Evolutionary conservation across 257 asterid genomes (phyloP).

Genomic region (Misopates orontium): DNA sequence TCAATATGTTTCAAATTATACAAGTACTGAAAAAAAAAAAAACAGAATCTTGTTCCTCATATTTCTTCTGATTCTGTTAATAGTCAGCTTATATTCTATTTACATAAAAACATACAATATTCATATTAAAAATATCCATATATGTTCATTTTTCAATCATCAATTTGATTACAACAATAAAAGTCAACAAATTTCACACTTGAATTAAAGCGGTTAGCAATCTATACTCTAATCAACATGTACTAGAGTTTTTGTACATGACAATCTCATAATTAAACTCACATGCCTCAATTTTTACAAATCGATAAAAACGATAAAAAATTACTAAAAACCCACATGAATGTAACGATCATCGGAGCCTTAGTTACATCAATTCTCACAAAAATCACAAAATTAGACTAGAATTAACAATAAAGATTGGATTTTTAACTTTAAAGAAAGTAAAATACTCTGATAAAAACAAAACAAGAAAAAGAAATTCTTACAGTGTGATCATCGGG

Average conservation of each 20-base stretch:
- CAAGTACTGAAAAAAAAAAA: background rate
- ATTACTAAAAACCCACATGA: conserved; percentile 21
- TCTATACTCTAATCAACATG: background rate
- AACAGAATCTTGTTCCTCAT: too few species aligned
- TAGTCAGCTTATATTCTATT: background rate
- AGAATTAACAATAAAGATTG: background rate
- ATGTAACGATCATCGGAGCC: conserved; percentile 7
- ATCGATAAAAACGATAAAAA: conserved; percentile 1
- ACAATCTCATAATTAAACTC: conserved; percentile 18
- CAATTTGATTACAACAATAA: background rate
- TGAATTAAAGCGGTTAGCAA: too few species aligned
- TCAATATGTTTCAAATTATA: background rate
- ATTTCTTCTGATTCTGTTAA: too few species aligned
- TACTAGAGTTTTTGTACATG: background rate
- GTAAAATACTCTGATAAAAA: background rate
- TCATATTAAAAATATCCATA: background rate
- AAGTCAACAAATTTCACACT: background rate
- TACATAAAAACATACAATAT: background rate
- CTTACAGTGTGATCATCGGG: conserved; percentile 49
- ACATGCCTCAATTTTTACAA: background rate
- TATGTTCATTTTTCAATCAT: background rate
- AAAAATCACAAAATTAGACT: background rate
- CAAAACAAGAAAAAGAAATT: background rate
- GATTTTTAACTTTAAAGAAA: conserved; percentile 6
- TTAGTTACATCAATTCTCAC: conserved; percentile 7